Base-by-base conservation (phyloP, 768 basidiomycete genomes). In the Serpula lacrymans region DNA sequence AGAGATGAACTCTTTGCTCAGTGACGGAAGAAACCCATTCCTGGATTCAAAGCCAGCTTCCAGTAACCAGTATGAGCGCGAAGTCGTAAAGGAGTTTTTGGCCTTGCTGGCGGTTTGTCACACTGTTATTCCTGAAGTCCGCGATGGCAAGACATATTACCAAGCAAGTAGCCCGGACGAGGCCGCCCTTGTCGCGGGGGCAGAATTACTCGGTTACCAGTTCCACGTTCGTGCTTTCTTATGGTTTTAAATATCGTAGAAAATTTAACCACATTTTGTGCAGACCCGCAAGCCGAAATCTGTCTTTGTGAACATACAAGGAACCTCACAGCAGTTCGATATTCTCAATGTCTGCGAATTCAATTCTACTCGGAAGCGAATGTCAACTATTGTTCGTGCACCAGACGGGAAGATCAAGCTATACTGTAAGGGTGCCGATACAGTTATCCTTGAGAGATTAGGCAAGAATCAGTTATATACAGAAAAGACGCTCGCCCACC, bases 111-210 rank as follows among this genome's bases (percentile, higher is more conserved):
- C 95, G 2, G 93, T 98, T 24, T 99, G 96, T 50, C 96, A 99
- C 57, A 98, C 96, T 1, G 96, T 99, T 51, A 98, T 98, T 53
- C 96, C 96, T 2, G 96, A 98, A 65, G 64, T 83, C 39, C 81
- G 76, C 51, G 80, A 89, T 44, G 93, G 78, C n/a, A 95, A 93
- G 72, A 86, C 88, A 47, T 70, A 84, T 8, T 99, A 84, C 55
- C 96, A 99, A 60, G 96, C 96, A 2, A 94, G 90, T 47, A 95
- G 92, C 69, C 96, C 96, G 0, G 96, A 98, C 55, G 95, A 99
- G 62, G 96, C 93, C 0, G 96, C 96, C 2, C 68, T 99, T 29
- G 96, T 99, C 1, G 79, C 86, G 0, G 96, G 96, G 5, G 96
- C 96, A 0, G 93, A 98, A 56, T 57, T 87, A 32, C 64, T 98